Conservation (phyloP, 208 protist species). For the Wallacemonas sp. region DNA sequence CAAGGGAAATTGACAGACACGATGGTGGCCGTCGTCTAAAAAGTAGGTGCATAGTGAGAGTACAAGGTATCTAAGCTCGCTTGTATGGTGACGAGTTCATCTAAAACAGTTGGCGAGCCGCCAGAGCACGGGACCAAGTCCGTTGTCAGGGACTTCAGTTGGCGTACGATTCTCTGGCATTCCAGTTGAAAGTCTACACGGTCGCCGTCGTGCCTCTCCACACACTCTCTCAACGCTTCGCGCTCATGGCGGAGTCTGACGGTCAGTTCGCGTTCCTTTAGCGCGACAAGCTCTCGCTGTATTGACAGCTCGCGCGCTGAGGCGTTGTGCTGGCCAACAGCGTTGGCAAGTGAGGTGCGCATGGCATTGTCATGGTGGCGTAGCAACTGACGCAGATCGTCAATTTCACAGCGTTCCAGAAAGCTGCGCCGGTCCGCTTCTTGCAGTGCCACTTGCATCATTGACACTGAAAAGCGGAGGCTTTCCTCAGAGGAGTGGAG, state of each 20-base stretch:
- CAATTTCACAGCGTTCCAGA: not conserved
- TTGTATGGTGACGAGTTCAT: not conserved
- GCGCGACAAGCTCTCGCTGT: conserved; percentile 21
- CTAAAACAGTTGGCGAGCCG: not conserved
- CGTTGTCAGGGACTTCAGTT: conserved; percentile 2
- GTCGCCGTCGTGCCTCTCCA: not conserved
- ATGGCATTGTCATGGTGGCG: not conserved
- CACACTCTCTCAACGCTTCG: conserved; percentile 13
- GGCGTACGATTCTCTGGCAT: conserved; percentile 20
- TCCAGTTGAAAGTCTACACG: conserved; percentile 19
- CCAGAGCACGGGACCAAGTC: not conserved
- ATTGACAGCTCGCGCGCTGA: not conserved
- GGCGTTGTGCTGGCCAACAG: not conserved
- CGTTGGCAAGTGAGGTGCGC: too few species aligned
- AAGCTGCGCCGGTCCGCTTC: not conserved
- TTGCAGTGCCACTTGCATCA: not conserved
- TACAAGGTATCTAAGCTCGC: conserved; percentile 4
- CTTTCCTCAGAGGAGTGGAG: not conserved
- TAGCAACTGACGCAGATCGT: not conserved
- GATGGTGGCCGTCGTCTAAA: too few species aligned
- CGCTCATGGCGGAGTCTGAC: conserved; percentile 27
- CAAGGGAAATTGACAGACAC: conserved; percentile 7
- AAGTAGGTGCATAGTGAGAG: not conserved
- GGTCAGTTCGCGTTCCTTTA: conserved; percentile 30
- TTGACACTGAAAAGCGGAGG: not conserved